phyloP scores from a whole-genome alignment of 306 rosid species.

The Prinsepia uniflora region DNA sequence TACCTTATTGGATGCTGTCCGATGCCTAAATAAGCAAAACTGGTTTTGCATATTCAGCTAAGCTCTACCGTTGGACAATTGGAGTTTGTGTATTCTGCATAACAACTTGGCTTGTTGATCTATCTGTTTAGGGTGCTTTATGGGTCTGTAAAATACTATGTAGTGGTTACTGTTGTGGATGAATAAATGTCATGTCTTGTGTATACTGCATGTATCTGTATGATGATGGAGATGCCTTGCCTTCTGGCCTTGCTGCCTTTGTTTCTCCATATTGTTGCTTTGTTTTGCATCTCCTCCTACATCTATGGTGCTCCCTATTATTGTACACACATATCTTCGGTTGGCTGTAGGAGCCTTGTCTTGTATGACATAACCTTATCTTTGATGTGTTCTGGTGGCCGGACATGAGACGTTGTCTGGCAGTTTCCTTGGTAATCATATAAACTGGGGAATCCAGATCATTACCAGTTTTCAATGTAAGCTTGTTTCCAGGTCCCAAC shows the following conservation, averaged over 20 bases:
- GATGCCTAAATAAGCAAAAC: slow-evolving; percentile 36
- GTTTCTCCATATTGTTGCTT: neutral
- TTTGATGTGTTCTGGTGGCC: too few species aligned
- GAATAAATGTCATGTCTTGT: slow-evolving; percentile 15
- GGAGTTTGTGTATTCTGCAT: slow-evolving; percentile 24
- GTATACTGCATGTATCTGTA: neutral
- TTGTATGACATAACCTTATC: too few species aligned
- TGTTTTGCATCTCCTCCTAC: neutral
- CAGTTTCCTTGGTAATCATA: too few species aligned
- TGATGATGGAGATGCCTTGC: neutral
- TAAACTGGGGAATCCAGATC: too few species aligned
- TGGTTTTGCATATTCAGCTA: slow-evolving; percentile 25
- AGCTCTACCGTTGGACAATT: neutral
- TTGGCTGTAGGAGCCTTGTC: too few species aligned
- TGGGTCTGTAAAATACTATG: slow-evolving; percentile 25
- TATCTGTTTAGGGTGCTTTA: slow-evolving; percentile 14
- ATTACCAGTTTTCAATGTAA: too few species aligned
- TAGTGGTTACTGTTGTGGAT: slow-evolving; percentile 11
- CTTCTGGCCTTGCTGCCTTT: neutral
- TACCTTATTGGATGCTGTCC: slow-evolving; percentile 25
- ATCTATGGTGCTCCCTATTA: too few species aligned
- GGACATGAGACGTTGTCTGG: too few species aligned
- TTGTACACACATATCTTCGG: too few species aligned
- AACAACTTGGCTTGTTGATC: slow-evolving; percentile 2
- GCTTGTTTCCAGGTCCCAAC: too few species aligned